Evolutionary conservation across 2,329 filamentous ascomycete species (phyloP), one percentile per base, ranked within the genome.

Genomic region (Colletotrichum abscissum): DNA sequence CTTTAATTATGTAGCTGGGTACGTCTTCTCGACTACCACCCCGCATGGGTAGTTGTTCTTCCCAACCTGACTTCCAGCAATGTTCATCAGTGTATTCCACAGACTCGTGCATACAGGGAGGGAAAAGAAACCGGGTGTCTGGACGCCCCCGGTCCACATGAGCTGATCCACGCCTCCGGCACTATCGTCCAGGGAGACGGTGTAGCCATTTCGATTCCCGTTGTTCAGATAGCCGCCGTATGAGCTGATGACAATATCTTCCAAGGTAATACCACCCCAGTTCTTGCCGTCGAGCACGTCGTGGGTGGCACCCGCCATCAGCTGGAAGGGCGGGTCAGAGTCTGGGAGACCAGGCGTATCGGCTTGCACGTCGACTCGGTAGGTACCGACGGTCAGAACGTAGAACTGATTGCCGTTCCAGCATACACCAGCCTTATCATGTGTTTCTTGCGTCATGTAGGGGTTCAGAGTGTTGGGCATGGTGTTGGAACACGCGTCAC

Each of bases 371-470:
- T 71, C 56, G 3, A 71, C 68, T 1, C 26, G 33, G 2, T 57
- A 28, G 1, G 5, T 49, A 11, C 56, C 69, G 3, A 71, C 46
- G 19, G 46, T 62, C 2, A 71, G 35, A 0, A 71, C 69, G n/a
- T 71, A 71, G 1, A 71, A 71, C 16, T 71, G 69, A 9, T 71
- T 71, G 11, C 54, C 62, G 2, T 57, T 67, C 69, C 69, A 71
- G 26, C 63, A 62, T 12, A 70, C 67, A 1, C 67, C 62, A 1
- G 62, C 2, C 8, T 62, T 67, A 4, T 68, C 26, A 22, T 71
- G 63, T 2, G 69, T 71, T 0, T 71, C 64, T 9, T 71, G 33
- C 8, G 46, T 55, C 69, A 71, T 71, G 24, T 56, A 68, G 3
- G 69, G 63, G 2, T 71, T 24, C 1, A 71, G 24, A 1, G 69